Evolutionary conservation across 148 eudicot genomes (phyloP).

Genomic region (Polygonum aviculare): DNA sequence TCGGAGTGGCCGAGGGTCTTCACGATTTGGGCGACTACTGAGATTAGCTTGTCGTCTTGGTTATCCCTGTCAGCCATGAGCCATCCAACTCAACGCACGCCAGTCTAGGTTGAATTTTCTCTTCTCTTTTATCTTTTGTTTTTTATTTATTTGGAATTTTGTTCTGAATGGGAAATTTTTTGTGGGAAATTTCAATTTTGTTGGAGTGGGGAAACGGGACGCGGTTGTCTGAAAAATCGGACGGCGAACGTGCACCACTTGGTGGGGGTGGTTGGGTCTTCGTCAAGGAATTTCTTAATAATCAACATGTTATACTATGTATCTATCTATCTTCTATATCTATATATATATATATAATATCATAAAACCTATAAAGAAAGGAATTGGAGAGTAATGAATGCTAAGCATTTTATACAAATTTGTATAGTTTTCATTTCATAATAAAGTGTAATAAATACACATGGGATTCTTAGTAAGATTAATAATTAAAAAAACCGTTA

Average conservation of each 20-base stretch:
- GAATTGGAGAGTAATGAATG: no score
- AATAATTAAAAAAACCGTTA: no score
- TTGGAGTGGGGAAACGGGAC: not conserved
- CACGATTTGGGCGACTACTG: conserved; percentile 87
- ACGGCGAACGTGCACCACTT: not conserved
- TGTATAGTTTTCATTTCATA: no score
- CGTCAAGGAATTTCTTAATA: not conserved
- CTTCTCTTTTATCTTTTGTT: not conserved
- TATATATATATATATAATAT: no score
- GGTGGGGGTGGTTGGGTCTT: not conserved
- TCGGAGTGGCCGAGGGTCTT: conserved; percentile 81
- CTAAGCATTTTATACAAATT: no score
- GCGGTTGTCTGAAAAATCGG: not conserved
- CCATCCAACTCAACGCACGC: not conserved
- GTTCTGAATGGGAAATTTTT: not conserved
- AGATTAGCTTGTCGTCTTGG: conserved; percentile 74
- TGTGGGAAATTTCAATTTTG: conserved; percentile 10
- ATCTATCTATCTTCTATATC: no score
- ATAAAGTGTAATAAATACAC: no score
- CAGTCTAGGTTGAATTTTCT: not conserved
- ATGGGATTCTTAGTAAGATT: no score
- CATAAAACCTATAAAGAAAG: no score
- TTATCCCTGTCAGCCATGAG: conserved; percentile 48
- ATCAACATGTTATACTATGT: no score
- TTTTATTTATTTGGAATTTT: not conserved